These are phyloP conservation scores for Juncus effusus DNA, from an alignment of 176 grass and related monocot species.

Conservation along the genomic window DNA sequence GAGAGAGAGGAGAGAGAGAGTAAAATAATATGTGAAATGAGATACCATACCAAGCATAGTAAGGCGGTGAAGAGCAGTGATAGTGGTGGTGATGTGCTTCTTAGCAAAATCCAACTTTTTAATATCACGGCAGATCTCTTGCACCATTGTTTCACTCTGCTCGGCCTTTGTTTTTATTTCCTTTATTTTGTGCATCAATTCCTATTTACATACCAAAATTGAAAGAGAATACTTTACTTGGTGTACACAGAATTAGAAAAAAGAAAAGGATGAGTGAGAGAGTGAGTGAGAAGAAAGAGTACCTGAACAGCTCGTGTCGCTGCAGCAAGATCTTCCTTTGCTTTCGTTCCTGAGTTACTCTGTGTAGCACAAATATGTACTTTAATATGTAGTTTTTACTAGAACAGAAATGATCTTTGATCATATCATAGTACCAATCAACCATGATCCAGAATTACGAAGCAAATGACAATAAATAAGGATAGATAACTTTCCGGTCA, in stretches of 20 bases:
- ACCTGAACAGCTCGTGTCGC: constrained; percentile 98
- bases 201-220: constrained; percentile 34
- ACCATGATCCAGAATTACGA: too few species aligned
- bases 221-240: not conserved
- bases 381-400: too few species aligned
- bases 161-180: constrained; percentile 96
- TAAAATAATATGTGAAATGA: constrained; percentile 16
- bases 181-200: constrained; percentile 92
- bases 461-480: too few species aligned
- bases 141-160: constrained; percentile 98
- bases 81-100: constrained; percentile 97
- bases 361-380: constrained; percentile 27
- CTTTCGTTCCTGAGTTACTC: constrained; percentile 98
- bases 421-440: too few species aligned
- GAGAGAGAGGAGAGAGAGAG: constrained; percentile 11
- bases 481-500: too few species aligned
- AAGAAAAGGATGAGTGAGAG: too few species aligned
- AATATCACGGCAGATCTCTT: constrained; percentile 98
- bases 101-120: constrained; percentile 96
- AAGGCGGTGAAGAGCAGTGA: constrained; percentile 95
- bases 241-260: too few species aligned
- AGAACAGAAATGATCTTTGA: too few species aligned
- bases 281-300: not conserved
- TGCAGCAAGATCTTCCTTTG: constrained; percentile 97
- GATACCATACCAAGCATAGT: constrained; percentile 85